Base-by-base conservation (phyloP, 176 grass and related monocot species). In the Raddia distichophylla region DNA sequence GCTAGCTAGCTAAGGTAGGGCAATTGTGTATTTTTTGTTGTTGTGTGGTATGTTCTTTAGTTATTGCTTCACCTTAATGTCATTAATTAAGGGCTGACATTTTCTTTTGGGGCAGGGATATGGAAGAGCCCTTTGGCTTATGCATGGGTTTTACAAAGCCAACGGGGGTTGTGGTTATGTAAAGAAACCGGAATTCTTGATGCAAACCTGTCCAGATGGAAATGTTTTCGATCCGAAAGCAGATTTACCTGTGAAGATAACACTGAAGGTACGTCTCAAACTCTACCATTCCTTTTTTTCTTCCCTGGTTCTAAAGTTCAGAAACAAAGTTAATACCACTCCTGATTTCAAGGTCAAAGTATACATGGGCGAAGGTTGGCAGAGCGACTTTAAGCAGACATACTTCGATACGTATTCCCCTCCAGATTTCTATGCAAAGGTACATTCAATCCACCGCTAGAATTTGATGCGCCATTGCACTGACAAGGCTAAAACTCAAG, bases 351-450 rank as follows among this genome's bases (percentile, higher is more conserved):
- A 98, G 95, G 90, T 98, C 8, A 98, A 98, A 85, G 86, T 98
- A 43, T 98, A 98, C 88, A 91, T 94, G 88, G 95, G 95, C 8
- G 92, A 94, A 44, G 95, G 95, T 43, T 94, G 95, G 95, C 86
- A 87, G 51, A 67, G 80, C 4, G 95, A 98, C 68, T 98, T 98
- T 72, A 91, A 89, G 51, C 80, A 92, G 78, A 93, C 90, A 65
- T 82, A 94, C 79, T 98, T 98, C 55, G 95, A 98, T 66, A 4
- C 82, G 50, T 98, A 93, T 78, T 98, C 95, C 17, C 95, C 95
- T 91, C 95, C 95, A 17, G 95, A 98, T 85, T 98, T 98, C 51
- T 94, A 98, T 78, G 78, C 75, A 59, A 91, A 89, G 89, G 95
- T 98, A 67, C 54, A 69, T 27, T 8, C 53, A 55, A 69, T 27